A percentile compares a stretch with the other conserved stretches of the same genome.
Conservation (phyloP, 495 filamentous ascomycete genomes). For the Aspergillus campestris region DNA sequence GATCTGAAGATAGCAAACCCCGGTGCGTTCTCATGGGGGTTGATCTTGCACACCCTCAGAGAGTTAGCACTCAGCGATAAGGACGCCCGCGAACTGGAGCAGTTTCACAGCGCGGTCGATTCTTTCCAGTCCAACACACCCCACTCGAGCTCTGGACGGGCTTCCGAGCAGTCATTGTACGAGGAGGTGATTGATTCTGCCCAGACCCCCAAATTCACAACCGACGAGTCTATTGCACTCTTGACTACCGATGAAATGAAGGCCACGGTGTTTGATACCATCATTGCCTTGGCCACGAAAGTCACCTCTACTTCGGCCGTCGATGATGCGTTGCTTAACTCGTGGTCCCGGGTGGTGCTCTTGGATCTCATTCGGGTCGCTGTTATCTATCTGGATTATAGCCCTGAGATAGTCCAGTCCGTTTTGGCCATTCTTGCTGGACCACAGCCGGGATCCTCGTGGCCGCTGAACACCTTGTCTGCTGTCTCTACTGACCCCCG, state of each 20-base stretch:
- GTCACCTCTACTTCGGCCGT: constrained; percentile 28
- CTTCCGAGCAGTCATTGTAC: constrained; percentile 36
- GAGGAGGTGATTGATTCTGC: constrained; percentile 45
- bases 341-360: constrained; percentile 48
- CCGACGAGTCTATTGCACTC: constrained; percentile 38
- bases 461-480: constrained; percentile 22
- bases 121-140: constrained; percentile 37
- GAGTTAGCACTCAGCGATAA: constrained; percentile 48
- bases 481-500: constrained; percentile 39
- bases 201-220: constrained; percentile 25
- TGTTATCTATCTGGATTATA: constrained; percentile 53
- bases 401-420: constrained; percentile 53
- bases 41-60: constrained; percentile 62
- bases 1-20: constrained; percentile 50
- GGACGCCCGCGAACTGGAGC: constrained; percentile 52
- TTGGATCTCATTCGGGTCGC: constrained; percentile 57
- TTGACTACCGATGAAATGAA: constrained; percentile 46
- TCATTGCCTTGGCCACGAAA: constrained; percentile 47
- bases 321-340: constrained; percentile 29
- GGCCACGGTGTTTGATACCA: constrained; percentile 52
- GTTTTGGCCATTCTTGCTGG: constrained; percentile 51
- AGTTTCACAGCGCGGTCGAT: constrained; percentile 53
- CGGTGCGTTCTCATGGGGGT: constrained; percentile 66
- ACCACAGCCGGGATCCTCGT: constrained; percentile 16
- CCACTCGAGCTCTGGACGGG: constrained; percentile 15